Evolutionary conservation across 495 filamentous ascomycete species (phyloP), one percentile per base, ranked within the genome.

Genomic region (Saxispiralis lemnorum): DNA sequence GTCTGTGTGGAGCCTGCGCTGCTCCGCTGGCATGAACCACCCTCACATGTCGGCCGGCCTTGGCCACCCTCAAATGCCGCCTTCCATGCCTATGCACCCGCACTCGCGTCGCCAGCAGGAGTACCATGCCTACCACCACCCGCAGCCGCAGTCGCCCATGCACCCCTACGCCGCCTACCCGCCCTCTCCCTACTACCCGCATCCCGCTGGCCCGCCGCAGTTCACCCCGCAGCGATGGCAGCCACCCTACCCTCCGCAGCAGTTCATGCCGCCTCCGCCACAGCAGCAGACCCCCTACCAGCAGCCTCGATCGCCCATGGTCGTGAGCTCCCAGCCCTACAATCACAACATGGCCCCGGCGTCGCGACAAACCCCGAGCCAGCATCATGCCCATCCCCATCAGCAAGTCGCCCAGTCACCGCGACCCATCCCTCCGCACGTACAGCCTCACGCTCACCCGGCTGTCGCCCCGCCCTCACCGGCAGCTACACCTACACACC

Each of bases 261-360:
- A 41, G 19, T 45, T 45, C 28, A 35, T 42, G 20, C 45, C 50
- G 31, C 48, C 51, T n/a, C 55, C 45, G 28, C 49, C 38, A 30
- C 45, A 17, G n/a, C 45, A 52, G 19, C 38, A 15, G 14, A 31
- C 15, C 9, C 40, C 40, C 30, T 17, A 45, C 13, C 42, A 56
- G 17, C 47, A 49, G 11, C 45, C 41, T 14, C 52, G 44, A 7
- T 56, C 52, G 17, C 61, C 61, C 7, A 44, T 64, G 19, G 57
- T 64, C 7, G 61, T 63, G 16, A 59, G 53, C 19, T 60, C 59
- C 14, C 52, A 60, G 31, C 59, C 55, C 11, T 51, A 57, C 47
- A 44, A 42, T 28, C 57, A 54, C 31, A 43, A 51, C 18, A 45
- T 54, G 41, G 40, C 56, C n/a, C 56, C 53, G n/a, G 49, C 56